Base-by-base conservation (phyloP, 164 flowering plant genomes). In the Paratinospora sagittata region DNA sequence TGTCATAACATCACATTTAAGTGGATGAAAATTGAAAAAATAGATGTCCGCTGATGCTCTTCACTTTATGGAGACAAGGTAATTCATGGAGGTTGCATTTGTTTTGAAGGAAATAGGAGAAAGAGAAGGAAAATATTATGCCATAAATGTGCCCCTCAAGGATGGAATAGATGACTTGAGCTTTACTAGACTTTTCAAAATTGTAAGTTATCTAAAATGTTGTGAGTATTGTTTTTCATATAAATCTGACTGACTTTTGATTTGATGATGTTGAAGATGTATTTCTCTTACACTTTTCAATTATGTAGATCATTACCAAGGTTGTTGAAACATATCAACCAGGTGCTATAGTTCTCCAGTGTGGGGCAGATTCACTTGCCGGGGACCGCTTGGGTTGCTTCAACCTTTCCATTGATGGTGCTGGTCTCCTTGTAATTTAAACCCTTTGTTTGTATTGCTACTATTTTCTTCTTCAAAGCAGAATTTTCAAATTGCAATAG, bases 281-380 rank as follows among this genome's bases (percentile, higher is more conserved):
- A 62, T 30, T 65, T 55, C 26, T 30, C 76, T 75, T 9, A 72
- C 67, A 58, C 26, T 63, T 62, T 70, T 65, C 61, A 45, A 30
- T 74, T 66, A 24, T 79, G 73, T 74, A 95, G 99, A 86, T 95
- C 73, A 90, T 95, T 72, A 79, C 92, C 73, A 95, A 92, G 88
- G 99, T 95, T 80, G 92, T 92, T 64, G 98, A 95, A 76, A 87
- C 82, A 66, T 95, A 92, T 84, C 81, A 65, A 69, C 99, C 98
- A 41, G 98, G 97, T 63, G 99, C 76, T 0, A 90, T 95, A 66
- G 99, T 95, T 77, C 97, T 95, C 64, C 98, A 95, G 73, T 95
- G 99, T 83, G 99, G 99, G 39, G 99, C 99, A 70, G 99, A 92
- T 87, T 95, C 99, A 27, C 97, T 95, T 73, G 97, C 97, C 67